phyloP scores from a whole-genome alignment of 2,329 filamentous ascomycete genomes.

The Aspergillus udagawae region DNA sequence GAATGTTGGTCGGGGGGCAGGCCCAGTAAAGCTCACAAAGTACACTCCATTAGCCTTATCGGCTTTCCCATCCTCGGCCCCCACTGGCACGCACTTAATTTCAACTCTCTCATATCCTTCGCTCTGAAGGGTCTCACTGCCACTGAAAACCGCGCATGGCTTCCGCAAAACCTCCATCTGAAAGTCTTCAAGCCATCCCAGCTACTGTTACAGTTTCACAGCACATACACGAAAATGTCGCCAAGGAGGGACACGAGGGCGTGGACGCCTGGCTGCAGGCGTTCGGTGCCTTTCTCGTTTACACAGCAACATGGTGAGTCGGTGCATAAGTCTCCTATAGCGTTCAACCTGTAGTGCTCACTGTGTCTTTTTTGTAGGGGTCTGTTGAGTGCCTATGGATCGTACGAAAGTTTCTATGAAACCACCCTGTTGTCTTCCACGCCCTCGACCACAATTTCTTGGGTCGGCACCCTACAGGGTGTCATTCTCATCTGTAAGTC shows the following conservation, averaged over 20 bases:
- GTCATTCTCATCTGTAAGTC: constrained; percentile 5
- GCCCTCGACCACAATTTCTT: constrained; percentile 3
- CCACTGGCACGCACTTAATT: too few species aligned
- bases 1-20: too few species aligned
- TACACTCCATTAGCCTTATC: too few species aligned
- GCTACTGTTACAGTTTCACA: not conserved
- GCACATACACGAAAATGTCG: not conserved
- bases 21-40: too few species aligned
- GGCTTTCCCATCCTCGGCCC: too few species aligned
- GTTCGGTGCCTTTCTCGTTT: constrained; percentile 4
- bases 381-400: constrained; percentile 6
- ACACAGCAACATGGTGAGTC: constrained; percentile 6
- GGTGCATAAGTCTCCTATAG: not conserved
- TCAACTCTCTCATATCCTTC: not conserved
- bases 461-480: constrained; percentile 2
- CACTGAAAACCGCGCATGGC: not conserved
- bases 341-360: not conserved
- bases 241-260: not conserved
- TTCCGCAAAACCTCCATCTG: not conserved
- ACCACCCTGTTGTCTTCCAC: constrained; percentile 1
- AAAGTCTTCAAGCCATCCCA: not conserved
- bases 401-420: constrained; percentile 8
- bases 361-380: not conserved
- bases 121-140: not conserved
- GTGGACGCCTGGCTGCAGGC: constrained; percentile 3